A percentile compares a stretch with the other conserved stretches of the same genome.
phyloP scores from a whole-genome alignment of 1,139 yeast species.

The Debaryomyces psychrophilus region DNA sequence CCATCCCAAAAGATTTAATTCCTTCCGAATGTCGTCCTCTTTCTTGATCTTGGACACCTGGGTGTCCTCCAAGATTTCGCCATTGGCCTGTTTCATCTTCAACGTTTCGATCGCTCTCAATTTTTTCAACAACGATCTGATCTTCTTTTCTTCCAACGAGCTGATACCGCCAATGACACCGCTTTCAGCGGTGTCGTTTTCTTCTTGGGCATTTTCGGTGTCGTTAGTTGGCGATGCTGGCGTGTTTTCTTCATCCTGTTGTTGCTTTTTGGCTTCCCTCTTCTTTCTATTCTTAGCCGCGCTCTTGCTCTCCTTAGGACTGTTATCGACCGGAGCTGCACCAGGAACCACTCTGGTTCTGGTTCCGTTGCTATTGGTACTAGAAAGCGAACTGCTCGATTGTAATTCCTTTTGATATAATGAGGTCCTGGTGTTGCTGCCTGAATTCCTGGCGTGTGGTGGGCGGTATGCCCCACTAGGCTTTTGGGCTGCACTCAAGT shows the following conservation, averaged over 20 bases:
- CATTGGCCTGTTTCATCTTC: constrained; percentile 80
- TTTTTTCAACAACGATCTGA: constrained; percentile 87
- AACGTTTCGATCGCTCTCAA: constrained; percentile 90
- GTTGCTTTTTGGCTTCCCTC: constrained; percentile 66
- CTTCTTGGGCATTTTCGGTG: constrained; percentile 21
- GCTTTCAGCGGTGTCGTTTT: constrained; percentile 17
- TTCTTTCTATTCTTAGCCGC: constrained; percentile 80
- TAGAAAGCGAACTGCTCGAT: constrained; percentile 27
- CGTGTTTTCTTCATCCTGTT: constrained; percentile 25
- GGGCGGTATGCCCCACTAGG: constrained; percentile 92
- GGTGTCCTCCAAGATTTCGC: constrained; percentile 88
- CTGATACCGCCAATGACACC: constrained; percentile 63
- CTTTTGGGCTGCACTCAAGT: constrained; percentile 47
- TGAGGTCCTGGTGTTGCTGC: constrained; percentile 46
- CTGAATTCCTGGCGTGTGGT: constrained; percentile 80
- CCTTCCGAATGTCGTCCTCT: constrained; percentile 77
- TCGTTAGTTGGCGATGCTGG: constrained; percentile 21
- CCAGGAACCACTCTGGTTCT: constrained; percentile 33
- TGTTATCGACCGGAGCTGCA: constrained; percentile 38
- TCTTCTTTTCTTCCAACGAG: constrained; percentile 85
- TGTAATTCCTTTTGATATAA: constrained; percentile 61
- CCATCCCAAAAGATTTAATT: constrained; percentile 79
- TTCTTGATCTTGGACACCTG: constrained; percentile 88
- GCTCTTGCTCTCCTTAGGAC: constrained; percentile 54
- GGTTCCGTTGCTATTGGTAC: constrained; percentile 25